Conservation (phyloP, 2,329 filamentous ascomycete genomes). For the Pyrenochaeta sp. region DNA sequence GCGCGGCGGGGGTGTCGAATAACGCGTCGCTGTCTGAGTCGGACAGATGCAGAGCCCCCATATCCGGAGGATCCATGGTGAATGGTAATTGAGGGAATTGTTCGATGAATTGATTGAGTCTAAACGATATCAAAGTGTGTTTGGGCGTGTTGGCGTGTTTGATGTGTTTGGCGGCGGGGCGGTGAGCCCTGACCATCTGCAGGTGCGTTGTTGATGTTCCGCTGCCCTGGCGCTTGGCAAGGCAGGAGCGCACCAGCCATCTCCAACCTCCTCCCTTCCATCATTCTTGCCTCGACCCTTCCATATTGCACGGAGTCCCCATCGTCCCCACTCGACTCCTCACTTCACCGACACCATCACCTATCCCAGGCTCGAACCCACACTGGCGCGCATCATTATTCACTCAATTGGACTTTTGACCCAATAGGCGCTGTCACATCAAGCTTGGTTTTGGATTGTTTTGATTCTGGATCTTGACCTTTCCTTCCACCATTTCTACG, state of each 20-base stretch:
- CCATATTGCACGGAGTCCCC: conserved; percentile 23
- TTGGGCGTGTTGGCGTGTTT: conserved; percentile 28
- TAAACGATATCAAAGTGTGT: not conserved
- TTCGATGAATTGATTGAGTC: not conserved
- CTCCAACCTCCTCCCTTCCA: conserved; percentile 34
- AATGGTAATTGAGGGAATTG: not conserved
- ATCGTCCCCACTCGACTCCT: conserved; percentile 23
- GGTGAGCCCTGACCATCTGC: conserved; percentile 12
- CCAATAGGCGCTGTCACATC: conserved; percentile 11
- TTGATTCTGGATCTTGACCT: conserved; percentile 30
- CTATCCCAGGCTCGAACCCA: conserved; percentile 13
- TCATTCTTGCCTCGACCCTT: conserved; percentile 16
- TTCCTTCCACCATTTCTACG: conserved; percentile 23
- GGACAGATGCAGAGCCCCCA: conserved; percentile 62
- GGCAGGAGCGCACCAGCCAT: conserved; percentile 30
- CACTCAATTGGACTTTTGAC: conserved; percentile 9
- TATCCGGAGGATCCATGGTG: conserved; percentile 53
- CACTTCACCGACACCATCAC: conserved; percentile 23
- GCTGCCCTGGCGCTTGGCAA: conserved; percentile 10
- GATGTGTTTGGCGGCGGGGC: conserved; percentile 32
- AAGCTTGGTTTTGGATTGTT: conserved; percentile 31
- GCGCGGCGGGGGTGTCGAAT: conserved; percentile 63
- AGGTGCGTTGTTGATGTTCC: conserved; percentile 19
- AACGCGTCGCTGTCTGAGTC: conserved; percentile 66
- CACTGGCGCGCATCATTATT: conserved; percentile 12